These are phyloP conservation scores for Cyclostephanos invisitatus DNA, from an alignment of 108 stramenopile genomes.

Conservation along the genomic window DNA sequence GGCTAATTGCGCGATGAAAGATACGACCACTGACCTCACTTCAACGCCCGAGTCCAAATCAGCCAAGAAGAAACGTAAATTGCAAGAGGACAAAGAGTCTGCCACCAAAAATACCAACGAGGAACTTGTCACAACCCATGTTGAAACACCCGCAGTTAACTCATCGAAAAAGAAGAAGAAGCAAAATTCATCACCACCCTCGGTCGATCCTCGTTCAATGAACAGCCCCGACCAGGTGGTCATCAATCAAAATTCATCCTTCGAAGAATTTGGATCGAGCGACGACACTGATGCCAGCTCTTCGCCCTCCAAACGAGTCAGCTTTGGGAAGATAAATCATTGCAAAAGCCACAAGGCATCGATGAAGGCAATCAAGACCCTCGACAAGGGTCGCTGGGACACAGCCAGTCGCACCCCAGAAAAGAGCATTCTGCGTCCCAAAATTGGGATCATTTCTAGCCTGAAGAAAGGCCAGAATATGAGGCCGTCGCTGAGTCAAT, in stretches of 20 bases:
- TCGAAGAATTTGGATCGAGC: conserved; percentile 13
- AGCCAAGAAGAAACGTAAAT: conserved; percentile 16
- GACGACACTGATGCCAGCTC: background rate
- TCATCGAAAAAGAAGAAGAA: conserved; percentile 41
- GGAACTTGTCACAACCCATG: conserved; percentile 1
- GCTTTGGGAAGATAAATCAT: conserved; percentile 66
- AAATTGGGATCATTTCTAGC: background rate
- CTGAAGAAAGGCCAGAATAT: conserved; percentile 9
- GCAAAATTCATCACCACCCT: conserved; percentile 50
- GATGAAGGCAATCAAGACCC: conserved; percentile 73
- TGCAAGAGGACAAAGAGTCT: conserved; percentile 13
- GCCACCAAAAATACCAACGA: background rate
- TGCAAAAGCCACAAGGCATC: conserved; percentile 81
- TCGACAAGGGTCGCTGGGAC: conserved; percentile 44
- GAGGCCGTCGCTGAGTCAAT: background rate
- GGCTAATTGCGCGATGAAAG: conserved; percentile 12
- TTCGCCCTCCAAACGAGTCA: conserved; percentile 56
- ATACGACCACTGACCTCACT: background rate
- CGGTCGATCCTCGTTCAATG: conserved; percentile 34
- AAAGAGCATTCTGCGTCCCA: conserved; percentile 66
- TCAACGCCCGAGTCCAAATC: conserved; percentile 26
- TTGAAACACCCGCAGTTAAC: conserved; percentile 43
- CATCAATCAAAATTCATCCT: conserved; percentile 22
- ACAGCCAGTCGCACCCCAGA: conserved; percentile 59
- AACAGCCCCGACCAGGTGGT: conserved; percentile 11